A percentile compares a stretch with the other conserved stretches of the same genome.
Evolutionary conservation across 331 rosid species (phyloP).

Genomic region (Arachis monticola): DNA sequence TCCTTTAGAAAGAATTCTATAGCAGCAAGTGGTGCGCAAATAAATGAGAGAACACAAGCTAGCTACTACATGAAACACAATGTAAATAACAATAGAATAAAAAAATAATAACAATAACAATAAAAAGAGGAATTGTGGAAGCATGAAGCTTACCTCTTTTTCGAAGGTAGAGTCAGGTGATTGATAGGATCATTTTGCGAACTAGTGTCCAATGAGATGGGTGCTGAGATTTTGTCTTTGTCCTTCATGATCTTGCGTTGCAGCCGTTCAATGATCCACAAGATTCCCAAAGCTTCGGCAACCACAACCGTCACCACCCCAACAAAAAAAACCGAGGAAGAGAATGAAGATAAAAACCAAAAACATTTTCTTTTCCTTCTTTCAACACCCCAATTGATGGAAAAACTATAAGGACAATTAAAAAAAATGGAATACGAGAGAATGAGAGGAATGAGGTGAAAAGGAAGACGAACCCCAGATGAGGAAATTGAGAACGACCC

Average conservation of each 20-base stretch:
- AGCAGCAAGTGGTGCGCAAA: too few relatives aligned
- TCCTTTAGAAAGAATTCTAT: too few relatives aligned
- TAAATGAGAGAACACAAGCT: too few relatives aligned
- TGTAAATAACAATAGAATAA: background rate
- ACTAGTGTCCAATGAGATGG: constrained; percentile 8
- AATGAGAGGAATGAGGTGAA: background rate
- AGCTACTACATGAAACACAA: too few relatives aligned
- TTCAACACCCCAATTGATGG: constrained; percentile 2
- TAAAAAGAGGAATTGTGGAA: background rate
- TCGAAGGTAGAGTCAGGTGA: constrained; percentile 47
- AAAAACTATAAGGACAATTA: background rate
- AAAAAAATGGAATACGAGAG: background rate
- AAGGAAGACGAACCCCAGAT: constrained; percentile 13
- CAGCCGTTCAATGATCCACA: constrained; percentile 59
- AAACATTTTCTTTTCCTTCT: constrained; percentile 31
- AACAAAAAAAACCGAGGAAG: constrained; percentile 60
- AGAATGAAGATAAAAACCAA: constrained; percentile 49
- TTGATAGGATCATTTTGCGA: constrained; percentile 49
- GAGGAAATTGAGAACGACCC: background rate
- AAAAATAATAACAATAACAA: background rate
- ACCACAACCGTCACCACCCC: constrained; percentile 68
- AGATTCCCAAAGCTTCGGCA: constrained; percentile 55
- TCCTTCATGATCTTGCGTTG: constrained; percentile 37
- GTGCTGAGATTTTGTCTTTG: constrained; percentile 42
- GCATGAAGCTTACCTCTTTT: constrained; percentile 65